Evolutionary conservation across 108 stramenopile species (phyloP).

Genomic region (Nitzschia palea): DNA sequence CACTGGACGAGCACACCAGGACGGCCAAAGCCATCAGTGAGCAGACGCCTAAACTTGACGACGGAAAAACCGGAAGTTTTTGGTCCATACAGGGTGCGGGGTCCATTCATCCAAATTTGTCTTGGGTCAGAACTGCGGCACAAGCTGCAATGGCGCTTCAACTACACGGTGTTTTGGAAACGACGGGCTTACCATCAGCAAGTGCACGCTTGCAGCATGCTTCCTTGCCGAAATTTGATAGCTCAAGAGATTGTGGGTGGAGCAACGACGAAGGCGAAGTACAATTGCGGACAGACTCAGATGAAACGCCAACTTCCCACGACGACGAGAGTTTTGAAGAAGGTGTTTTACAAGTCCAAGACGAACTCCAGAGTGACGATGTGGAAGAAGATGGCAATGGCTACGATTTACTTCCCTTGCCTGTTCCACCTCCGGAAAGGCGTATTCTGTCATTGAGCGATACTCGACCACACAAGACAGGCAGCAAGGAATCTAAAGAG

Average conservation of each 20-base stretch:
- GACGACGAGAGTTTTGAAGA: conserved; percentile 56
- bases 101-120: conserved; percentile 48
- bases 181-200: conserved; percentile 73
- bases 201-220: conserved; percentile 89
- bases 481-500: conserved; percentile 15
- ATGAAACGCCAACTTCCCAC: not conserved
- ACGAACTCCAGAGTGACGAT: conserved; percentile 43
- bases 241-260: conserved; percentile 52
- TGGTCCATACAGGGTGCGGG: conserved; percentile 21
- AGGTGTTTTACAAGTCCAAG: conserved; percentile 70
- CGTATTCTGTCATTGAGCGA: conserved; percentile 54
- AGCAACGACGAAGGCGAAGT: conserved; percentile 46
- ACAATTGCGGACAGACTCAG: conserved; percentile 15
- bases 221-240: conserved; percentile 72
- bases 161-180: conserved; percentile 88
- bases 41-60: conserved; percentile 43
- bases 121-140: conserved; percentile 87
- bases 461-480: not conserved
- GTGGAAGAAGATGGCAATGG: conserved; percentile 47
- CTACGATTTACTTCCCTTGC: conserved; percentile 82
- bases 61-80: conserved; percentile 36
- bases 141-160: conserved; percentile 83
- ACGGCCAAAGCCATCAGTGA: conserved; percentile 40
- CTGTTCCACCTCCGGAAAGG: conserved; percentile 76
- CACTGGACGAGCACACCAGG: conserved; percentile 60